These are phyloP conservation scores for Kwoniella pini DNA, from an alignment of 768 basidiomycete species.

Conservation along the genomic window DNA sequence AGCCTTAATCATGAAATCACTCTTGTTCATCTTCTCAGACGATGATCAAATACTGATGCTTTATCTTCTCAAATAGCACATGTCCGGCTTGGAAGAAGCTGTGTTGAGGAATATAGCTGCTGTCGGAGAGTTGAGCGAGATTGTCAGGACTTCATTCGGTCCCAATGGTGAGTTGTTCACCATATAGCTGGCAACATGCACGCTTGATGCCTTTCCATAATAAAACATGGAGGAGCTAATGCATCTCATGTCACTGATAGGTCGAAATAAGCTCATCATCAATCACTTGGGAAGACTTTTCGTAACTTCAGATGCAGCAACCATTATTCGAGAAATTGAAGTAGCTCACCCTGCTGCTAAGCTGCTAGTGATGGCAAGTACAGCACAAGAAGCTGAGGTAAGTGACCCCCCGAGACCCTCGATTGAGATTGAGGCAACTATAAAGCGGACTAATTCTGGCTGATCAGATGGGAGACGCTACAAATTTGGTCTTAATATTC, in stretches of 20 bases:
- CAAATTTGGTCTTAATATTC: constrained; percentile 91
- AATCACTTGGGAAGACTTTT: constrained; percentile 95
- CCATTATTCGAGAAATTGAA: constrained; percentile 96
- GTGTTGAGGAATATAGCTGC: constrained; percentile 94
- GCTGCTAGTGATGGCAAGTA: constrained; percentile 97
- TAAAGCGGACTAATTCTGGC: constrained; percentile 9
- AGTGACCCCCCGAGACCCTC: constrained; percentile 39
- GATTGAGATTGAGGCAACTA: not conserved
- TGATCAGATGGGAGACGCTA: constrained; percentile 92
- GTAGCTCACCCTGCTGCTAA: constrained; percentile 99
- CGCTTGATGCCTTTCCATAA: not conserved
- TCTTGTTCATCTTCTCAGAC: no score
- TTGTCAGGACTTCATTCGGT: constrained; percentile 93
- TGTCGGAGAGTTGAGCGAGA: constrained; percentile 89
- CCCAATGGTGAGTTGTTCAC: constrained; percentile 73
- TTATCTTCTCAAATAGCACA: constrained; percentile 56
- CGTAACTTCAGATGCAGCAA: constrained; percentile 98
- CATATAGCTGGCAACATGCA: not conserved
- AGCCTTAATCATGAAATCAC: no score
- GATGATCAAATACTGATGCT: not conserved
- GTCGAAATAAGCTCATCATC: constrained; percentile 95
- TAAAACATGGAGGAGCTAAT: no score
- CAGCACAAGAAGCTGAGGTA: constrained; percentile 93
- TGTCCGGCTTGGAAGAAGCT: constrained; percentile 93
- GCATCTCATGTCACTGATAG: no score